Percentiles rank a stretch among this genome's conserved stretches.
Evolutionary conservation across 2,329 filamentous ascomycete species (phyloP).

Genomic region (Trichoderma harzianum): DNA sequence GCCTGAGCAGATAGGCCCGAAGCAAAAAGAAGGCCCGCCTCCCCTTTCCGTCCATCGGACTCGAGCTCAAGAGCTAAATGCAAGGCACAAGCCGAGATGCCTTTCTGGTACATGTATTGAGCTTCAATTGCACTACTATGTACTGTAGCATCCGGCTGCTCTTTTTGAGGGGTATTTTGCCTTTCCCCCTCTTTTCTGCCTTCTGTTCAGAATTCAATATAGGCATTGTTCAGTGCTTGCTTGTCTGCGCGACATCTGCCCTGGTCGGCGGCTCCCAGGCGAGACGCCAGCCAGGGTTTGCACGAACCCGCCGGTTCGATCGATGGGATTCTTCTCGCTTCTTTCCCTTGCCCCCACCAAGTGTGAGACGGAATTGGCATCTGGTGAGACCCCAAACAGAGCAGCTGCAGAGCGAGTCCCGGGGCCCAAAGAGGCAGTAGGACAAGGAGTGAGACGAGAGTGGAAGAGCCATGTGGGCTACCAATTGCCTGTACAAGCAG

Average conservation of each 20-base stretch:
- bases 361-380: not conserved
- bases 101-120: not conserved
- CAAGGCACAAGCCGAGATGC: not conserved
- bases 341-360: not conserved
- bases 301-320: constrained; percentile 11
- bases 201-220: not conserved
- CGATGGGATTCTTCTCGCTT: constrained; percentile 16
- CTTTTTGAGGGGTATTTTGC: not conserved
- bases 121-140: not conserved
- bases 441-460: not conserved
- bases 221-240: not conserved
- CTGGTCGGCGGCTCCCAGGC: not conserved
- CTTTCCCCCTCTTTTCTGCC: not conserved
- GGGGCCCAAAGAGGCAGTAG: not conserved
- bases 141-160: not conserved
- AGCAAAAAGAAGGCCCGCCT: not conserved
- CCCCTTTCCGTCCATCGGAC: not conserved
- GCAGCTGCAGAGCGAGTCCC: not conserved
- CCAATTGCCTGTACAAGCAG: not conserved
- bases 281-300: not conserved
- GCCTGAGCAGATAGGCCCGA: constrained; percentile 14
- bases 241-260: constrained; percentile 15
- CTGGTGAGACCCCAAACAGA: constrained; percentile 1
- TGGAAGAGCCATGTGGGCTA: not conserved
- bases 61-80: not conserved